Conservation (phyloP, 352 stramenopile species). For the Pythium vanterpoolii region DNA sequence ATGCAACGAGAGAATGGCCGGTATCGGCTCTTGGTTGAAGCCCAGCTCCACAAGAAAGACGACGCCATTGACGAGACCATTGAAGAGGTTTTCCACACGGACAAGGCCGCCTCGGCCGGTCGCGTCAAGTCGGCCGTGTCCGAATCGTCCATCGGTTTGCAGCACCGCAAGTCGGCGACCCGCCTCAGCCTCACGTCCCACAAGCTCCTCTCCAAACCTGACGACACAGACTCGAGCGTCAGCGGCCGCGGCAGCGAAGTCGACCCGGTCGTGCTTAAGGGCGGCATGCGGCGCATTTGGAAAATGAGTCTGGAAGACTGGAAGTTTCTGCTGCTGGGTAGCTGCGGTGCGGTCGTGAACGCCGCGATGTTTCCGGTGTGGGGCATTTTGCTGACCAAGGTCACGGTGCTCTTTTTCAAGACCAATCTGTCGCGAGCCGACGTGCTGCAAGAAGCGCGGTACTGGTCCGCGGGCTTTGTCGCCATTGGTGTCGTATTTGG, state of each 20-base stretch:
- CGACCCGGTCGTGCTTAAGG: not conserved
- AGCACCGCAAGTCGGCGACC: constrained; percentile 1
- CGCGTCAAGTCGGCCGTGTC: constrained; percentile 4
- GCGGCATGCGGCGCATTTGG: constrained; percentile 27
- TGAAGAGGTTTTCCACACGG: not conserved
- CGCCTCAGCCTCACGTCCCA: too few species aligned
- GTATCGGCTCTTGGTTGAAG: constrained; percentile 28
- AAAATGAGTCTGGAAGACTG: constrained; percentile 30
- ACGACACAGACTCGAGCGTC: not conserved
- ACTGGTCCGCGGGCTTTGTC: constrained; percentile 36
- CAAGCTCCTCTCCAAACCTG: too few species aligned
- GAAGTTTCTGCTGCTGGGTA: constrained; percentile 24
- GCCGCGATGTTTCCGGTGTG: constrained; percentile 36
- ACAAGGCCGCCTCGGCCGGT: not conserved
- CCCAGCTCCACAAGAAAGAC: constrained; percentile 2
- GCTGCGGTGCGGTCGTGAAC: constrained; percentile 27
- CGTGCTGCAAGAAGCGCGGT: constrained; percentile 21
- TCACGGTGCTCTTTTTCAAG: constrained; percentile 38
- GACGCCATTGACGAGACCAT: not conserved
- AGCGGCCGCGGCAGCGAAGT: not conserved
- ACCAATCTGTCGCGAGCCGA: constrained; percentile 15
- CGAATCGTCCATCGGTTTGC: not conserved
- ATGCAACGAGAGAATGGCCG: constrained; percentile 36
- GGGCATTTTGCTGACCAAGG: constrained; percentile 39
- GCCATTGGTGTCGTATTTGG: constrained; percentile 28